These are phyloP conservation scores for Diplodia intermedia DNA, from an alignment of 2,329 filamentous ascomycete genomes.

Conservation along the genomic window DNA sequence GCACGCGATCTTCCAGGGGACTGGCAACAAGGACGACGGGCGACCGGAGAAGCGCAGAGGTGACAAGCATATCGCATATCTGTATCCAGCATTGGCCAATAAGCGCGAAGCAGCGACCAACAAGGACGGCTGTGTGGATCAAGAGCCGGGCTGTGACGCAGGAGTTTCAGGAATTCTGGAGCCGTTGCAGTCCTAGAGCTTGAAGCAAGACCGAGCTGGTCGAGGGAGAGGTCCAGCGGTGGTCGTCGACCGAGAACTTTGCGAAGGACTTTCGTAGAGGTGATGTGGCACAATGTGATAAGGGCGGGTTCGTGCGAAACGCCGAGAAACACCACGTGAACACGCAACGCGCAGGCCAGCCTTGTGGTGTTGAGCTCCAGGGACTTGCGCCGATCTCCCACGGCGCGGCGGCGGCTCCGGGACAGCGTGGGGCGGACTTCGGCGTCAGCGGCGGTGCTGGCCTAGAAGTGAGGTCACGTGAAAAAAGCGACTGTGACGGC, in stretches of 20 bases:
- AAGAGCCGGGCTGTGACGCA: no score
- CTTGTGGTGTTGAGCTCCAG: neutral
- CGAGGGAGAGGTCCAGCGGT: neutral
- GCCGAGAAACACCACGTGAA: neutral
- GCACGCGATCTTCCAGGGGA: no score
- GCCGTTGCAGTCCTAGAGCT: no score
- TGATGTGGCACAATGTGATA: neutral
- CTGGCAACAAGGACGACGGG: no score
- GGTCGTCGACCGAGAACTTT: no score
- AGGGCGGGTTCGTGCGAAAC: neutral
- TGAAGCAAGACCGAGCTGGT: neutral
- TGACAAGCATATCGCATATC: no score
- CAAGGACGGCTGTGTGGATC: no score
- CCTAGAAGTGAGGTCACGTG: neutral
- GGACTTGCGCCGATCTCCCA: conserved; percentile 8
- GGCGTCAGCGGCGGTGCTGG: neutral
- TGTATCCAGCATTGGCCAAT: no score
- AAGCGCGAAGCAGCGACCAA: no score
- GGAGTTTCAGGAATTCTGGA: no score
- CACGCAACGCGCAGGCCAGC: neutral
- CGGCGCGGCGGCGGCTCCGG: neutral
- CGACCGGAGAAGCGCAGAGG: no score
- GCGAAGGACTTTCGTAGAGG: no score
- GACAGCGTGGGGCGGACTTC: conserved; percentile 1
- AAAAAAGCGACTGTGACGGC: neutral